Conservation (phyloP, 2,329 filamentous ascomycete species). For the Blastomyces gilchristii region DNA sequence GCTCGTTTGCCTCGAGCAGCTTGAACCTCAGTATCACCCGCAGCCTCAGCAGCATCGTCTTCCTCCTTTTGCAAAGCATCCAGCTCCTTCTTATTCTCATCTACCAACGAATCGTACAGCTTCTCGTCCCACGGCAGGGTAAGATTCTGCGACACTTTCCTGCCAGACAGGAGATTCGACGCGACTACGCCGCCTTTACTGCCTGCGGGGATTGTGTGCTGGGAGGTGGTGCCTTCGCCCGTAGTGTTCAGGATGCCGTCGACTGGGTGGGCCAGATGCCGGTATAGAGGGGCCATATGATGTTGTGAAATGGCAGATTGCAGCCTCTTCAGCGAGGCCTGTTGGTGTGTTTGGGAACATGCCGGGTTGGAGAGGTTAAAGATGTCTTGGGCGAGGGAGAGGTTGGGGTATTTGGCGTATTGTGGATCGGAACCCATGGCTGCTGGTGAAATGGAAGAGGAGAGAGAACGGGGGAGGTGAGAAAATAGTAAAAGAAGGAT, state of each 20-base stretch:
- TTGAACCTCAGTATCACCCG: constrained; percentile 89
- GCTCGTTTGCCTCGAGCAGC: constrained; percentile 88
- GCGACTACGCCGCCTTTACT: constrained; percentile 46
- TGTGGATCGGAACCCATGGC: constrained; percentile 52
- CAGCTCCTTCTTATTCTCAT: constrained; percentile 68
- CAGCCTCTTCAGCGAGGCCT: constrained; percentile 49
- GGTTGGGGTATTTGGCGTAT: constrained; percentile 55
- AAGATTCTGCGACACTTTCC: constrained; percentile 52
- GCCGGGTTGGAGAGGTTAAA: constrained; percentile 56
- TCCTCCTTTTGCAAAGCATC: constrained; percentile 72
- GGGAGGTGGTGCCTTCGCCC: constrained; percentile 52
- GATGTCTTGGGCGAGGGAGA: constrained; percentile 55
- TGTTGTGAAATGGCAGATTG: constrained; percentile 54
- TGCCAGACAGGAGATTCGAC: constrained; percentile 65
- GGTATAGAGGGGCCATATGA: constrained; percentile 58
- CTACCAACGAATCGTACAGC: constrained; percentile 66
- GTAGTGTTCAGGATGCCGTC: constrained; percentile 60
- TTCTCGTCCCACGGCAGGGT: constrained; percentile 84
- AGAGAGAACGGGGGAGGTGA: not conserved
- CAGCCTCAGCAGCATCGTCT: constrained; percentile 90
- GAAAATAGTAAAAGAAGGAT: not conserved
- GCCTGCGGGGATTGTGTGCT: constrained; percentile 33
- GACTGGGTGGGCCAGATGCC: constrained; percentile 53
- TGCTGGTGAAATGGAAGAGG: constrained; percentile 6
- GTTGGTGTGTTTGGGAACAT: constrained; percentile 42